Percentiles rank a stretch among this genome's conserved stretches.
Conservation (phyloP, 2,329 filamentous ascomycete species). For the Hypoxylon sp. region DNA sequence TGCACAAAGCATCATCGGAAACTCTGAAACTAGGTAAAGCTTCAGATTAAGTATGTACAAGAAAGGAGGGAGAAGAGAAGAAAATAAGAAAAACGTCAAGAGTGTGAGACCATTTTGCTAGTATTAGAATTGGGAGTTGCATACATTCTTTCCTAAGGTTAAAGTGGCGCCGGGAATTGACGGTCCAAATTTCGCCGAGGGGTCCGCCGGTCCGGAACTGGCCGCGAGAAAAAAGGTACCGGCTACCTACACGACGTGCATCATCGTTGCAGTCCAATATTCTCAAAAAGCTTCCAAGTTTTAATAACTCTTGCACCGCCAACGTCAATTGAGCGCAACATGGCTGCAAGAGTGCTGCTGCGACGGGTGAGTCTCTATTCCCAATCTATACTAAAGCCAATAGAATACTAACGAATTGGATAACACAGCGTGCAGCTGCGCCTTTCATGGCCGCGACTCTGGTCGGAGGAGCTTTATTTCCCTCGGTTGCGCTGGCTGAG, state of each 20-base stretch:
- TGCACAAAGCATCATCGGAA: conserved; percentile 44
- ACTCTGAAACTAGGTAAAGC: conserved; percentile 2
- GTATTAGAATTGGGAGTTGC: conserved; percentile 4
- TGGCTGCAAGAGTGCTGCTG: conserved; percentile 73
- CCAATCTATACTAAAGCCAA: conserved; percentile 28
- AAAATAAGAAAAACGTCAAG: not conserved
- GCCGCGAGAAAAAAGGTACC: conserved; percentile 47
- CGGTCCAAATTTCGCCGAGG: conserved; percentile 42
- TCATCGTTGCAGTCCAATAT: conserved; percentile 37
- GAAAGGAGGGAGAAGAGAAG: not conserved
- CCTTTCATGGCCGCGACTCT: conserved; percentile 66
- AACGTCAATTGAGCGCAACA: conserved; percentile 66
- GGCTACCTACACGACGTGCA: conserved; percentile 27
- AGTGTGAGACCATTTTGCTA: not conserved
- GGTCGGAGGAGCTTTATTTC: conserved; percentile 54
- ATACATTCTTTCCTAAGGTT: not conserved
- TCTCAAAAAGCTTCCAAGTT: conserved; percentile 27
- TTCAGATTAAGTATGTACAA: conserved; percentile 21
- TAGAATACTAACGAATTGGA: conserved; percentile 48
- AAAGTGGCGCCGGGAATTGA: conserved; percentile 21
- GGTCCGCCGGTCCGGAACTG: conserved; percentile 48
- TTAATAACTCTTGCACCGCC: conserved; percentile 33
- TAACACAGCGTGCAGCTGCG: conserved; percentile 63
- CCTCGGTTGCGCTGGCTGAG: conserved; percentile 63
- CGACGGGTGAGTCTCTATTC: conserved; percentile 62